phyloP scores from a whole-genome alignment of 179 eudicot species.

The Corrigiola litoralis region DNA sequence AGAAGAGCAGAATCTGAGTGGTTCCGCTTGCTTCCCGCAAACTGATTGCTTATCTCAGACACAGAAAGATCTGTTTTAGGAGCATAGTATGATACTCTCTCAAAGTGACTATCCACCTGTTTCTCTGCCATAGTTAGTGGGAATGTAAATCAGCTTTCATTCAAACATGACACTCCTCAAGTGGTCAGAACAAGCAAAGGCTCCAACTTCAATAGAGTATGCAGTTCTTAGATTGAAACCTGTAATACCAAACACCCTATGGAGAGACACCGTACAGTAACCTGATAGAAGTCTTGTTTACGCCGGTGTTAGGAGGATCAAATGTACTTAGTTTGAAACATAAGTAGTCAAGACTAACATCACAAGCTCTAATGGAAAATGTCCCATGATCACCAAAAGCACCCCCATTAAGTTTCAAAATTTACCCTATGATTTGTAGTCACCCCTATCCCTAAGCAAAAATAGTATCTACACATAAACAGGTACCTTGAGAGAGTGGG shows the following conservation, averaged over 20 bases:
- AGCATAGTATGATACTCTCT: constrained; percentile 51
- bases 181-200: background rate
- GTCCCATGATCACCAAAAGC: too few species aligned
- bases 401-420: too few species aligned
- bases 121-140: constrained; percentile 44
- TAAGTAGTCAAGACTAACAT: too few species aligned
- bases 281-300: too few species aligned
- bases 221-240: background rate
- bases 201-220: background rate
- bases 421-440: too few species aligned
- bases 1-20: constrained; percentile 51
- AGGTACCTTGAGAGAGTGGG: too few species aligned
- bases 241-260: background rate
- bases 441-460: too few species aligned
- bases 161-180: constrained; percentile 7
- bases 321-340: too few species aligned
- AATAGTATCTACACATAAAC: background rate
- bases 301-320: too few species aligned
- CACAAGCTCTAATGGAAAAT: too few species aligned
- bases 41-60: constrained; percentile 42
- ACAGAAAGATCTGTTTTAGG: constrained; percentile 46
- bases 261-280: too few species aligned
- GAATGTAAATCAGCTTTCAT: constrained; percentile 20
- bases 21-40: constrained; percentile 47
- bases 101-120: constrained; percentile 43